Evolutionary conservation across 2,329 filamentous ascomycete genomes (phyloP).

Genomic region (Harringtonia lauricola): DNA sequence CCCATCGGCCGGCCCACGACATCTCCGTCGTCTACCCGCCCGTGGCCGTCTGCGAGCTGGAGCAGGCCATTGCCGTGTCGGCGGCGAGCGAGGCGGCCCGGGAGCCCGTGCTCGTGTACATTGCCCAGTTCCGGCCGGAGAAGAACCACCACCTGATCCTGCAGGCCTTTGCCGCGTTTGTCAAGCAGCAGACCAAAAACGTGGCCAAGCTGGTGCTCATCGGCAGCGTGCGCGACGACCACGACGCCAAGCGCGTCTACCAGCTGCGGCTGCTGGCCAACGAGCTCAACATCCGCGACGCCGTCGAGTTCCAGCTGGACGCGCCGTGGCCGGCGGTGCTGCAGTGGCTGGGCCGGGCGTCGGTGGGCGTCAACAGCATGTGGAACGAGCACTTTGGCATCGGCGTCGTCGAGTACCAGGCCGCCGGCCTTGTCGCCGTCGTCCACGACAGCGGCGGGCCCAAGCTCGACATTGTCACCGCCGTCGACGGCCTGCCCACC

Average conservation of each 20-base stretch:
- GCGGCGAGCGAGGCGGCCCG: conserved; percentile 57
- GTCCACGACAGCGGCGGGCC: conserved; percentile 91
- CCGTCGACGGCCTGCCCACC: conserved; percentile 68
- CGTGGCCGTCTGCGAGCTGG: conserved; percentile 78
- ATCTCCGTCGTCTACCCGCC: conserved; percentile 82
- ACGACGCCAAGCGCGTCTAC: conserved; percentile 75
- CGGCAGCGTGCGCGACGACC: conserved; percentile 80
- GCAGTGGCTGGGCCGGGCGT: conserved; percentile 63
- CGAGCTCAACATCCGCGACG: conserved; percentile 73
- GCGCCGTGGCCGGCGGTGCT: conserved; percentile 82
- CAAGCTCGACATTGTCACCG: conserved; percentile 82
- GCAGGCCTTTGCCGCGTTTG: conserved; percentile 69
- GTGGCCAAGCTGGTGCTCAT: conserved; percentile 65
- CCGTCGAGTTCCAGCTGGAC: conserved; percentile 80
- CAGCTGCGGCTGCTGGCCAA: conserved; percentile 76
- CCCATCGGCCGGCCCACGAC: conserved; percentile 22
- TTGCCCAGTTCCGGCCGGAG: conserved; percentile 93
- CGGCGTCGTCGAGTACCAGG: conserved; percentile 95
- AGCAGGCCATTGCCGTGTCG: conserved; percentile 61
- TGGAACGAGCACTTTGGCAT: conserved; percentile 99
- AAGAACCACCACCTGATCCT: conserved; percentile 90
- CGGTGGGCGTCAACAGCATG: conserved; percentile 92
- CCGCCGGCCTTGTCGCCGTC: conserved; percentile 82
- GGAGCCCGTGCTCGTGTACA: conserved; percentile 71
- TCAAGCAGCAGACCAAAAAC: conserved; percentile 28